phyloP scores from a whole-genome alignment of 2,329 filamentous ascomycete genomes.

The Metarhizium anisopliae region DNA sequence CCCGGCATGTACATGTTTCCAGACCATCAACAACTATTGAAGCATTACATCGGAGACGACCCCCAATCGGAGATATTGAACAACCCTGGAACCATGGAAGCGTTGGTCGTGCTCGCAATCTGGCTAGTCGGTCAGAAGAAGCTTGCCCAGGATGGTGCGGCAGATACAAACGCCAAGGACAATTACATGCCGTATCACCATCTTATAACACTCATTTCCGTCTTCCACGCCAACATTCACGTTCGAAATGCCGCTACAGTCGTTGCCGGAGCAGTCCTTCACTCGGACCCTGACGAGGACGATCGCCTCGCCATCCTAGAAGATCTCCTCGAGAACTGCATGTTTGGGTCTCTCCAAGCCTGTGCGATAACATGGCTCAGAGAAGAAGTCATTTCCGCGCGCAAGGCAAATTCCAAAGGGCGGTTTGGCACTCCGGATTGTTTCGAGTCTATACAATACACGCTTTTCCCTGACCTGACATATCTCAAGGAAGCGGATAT shows the following conservation, averaged over 20 bases:
- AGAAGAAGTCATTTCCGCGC: constrained; percentile 48
- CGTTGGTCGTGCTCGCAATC: constrained; percentile 49
- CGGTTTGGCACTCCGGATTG: constrained; percentile 45
- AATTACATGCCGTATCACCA: constrained; percentile 55
- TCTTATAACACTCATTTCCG: constrained; percentile 44
- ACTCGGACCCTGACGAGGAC: constrained; percentile 50
- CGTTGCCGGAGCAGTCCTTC: constrained; percentile 45
- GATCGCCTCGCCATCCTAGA: constrained; percentile 53
- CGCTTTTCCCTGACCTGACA: constrained; percentile 49
- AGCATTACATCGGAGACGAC: constrained; percentile 42
- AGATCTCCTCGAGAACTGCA: constrained; percentile 57
- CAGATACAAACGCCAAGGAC: constrained; percentile 18
- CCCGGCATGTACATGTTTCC: constrained; percentile 52
- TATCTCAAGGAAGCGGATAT: constrained; percentile 32
- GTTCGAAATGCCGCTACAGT: constrained; percentile 46
- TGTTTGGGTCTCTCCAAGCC: constrained; percentile 52
- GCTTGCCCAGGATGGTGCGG: constrained; percentile 20
- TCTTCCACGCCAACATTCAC: constrained; percentile 46
- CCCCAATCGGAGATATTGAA: constrained; percentile 38
- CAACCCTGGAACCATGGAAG: constrained; percentile 48
- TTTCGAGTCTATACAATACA: constrained; percentile 51
- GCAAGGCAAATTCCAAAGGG: constrained; percentile 19
- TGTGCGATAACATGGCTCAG: constrained; percentile 55
- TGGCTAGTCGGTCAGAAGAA: constrained; percentile 46
- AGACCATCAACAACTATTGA: constrained; percentile 45